Percentiles rank a stretch among this genome's conserved stretches.
Evolutionary conservation across 169 alveolate genomes (phyloP).

Genomic region (Plasmodium knowlesi): DNA sequence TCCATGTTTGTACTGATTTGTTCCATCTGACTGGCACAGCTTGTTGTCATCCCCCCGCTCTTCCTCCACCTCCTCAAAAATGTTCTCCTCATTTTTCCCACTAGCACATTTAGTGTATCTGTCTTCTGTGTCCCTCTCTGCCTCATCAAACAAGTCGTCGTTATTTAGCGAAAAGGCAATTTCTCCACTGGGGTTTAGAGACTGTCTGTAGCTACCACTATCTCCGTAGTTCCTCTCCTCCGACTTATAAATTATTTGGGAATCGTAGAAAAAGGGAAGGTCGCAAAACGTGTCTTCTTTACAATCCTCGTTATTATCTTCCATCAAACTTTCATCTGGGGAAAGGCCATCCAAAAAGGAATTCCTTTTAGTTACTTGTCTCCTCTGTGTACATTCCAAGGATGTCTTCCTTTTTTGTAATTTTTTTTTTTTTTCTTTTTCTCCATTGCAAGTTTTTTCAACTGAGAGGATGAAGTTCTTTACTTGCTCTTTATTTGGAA

Average conservation of each 20-base stretch:
- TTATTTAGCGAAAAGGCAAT: not conserved
- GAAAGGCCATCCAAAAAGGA: not conserved
- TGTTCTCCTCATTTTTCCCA: not conserved
- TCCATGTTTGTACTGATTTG: not conserved
- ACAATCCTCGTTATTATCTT: not conserved
- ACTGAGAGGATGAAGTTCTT: slow-evolving; percentile 3
- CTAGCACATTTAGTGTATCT: not conserved
- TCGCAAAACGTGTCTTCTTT: not conserved
- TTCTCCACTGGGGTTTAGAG: not conserved
- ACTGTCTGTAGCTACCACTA: not conserved
- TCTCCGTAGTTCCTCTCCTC: not conserved
- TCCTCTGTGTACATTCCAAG: not conserved
- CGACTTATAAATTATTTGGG: not conserved
- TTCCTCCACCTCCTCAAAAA: not conserved
- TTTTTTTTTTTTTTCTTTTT: not conserved
- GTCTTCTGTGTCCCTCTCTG: not conserved
- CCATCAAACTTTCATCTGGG: not conserved
- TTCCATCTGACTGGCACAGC: not conserved
- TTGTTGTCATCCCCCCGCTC: not conserved
- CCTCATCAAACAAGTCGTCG: not conserved
- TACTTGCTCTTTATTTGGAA: slow-evolving; percentile 28
- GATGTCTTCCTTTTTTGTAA: not conserved
- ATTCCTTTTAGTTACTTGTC: not conserved
- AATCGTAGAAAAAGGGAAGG: not conserved
- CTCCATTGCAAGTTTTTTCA: slow-evolving; percentile 2